Evolutionary conservation across 176 grass and related monocot species (phyloP), one percentile per base, ranked within the genome.

Genomic region (Phragmites australis): DNA sequence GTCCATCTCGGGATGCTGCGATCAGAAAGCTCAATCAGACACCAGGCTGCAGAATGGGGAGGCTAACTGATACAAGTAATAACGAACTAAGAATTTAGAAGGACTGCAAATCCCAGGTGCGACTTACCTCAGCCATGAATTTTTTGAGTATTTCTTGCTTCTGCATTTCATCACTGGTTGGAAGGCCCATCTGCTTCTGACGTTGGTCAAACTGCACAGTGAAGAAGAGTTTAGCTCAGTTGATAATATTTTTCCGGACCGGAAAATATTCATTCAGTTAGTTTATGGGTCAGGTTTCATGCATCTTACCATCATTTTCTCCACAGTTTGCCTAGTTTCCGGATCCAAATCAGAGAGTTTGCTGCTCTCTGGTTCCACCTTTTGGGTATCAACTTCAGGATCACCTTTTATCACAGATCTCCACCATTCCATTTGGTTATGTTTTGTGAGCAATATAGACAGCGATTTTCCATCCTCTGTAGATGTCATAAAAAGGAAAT

Each of bases 361-460:
- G 85, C 93, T 97, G 72, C 25, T 93, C 85, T 97, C 90, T 23
- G 93, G 93, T 61, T 97, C 93, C 45, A 97, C 88, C 47, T 87
- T 84, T 34, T 97, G 93, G 5, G 92, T 98, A 56, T 98, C 88
- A 17, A 99, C 87, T 86, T 98, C 96, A 86, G 90, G 92, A 13
- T 91, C 96, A 41, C 96, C 96, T 75, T 93, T 98, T 14, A 94
- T 83, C 31, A 95, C 80, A 72, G 69, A 89, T 57, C 84, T 98
- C 92, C 96, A 94, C 96, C 96, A 98, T 41, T 98, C 96, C 96
- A 98, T 93, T 74, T 98, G 96, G 68, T 98, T 91, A 9, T 98
- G 88, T 68, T 94, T 98, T n/a, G 96, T 94, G 39, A 98, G 83
- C 70, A 98, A 64, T 76, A 98, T 72, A 79, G 81, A 86, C 29